Conservation (phyloP, 768 basidiomycete genomes). For the Boletus fagicola region DNA sequence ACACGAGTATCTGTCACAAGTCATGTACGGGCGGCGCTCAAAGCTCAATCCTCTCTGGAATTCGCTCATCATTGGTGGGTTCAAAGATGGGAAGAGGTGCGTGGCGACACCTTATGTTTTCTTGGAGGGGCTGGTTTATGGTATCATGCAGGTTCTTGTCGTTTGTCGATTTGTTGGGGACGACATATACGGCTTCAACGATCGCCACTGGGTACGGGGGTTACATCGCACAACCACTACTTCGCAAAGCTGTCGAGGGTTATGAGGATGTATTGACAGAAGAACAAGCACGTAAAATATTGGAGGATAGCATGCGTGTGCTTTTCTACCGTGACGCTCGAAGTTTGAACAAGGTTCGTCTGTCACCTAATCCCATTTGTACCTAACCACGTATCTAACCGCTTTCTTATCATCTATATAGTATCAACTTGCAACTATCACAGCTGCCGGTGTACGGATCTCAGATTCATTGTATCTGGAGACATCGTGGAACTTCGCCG, state of each 20-base stretch:
- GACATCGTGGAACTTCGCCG: slow-evolving; percentile 91
- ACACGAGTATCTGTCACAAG: slow-evolving; percentile 85
- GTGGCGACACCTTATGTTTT: slow-evolving; percentile 16
- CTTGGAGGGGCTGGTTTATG: not conserved
- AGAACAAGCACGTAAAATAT: slow-evolving; percentile 71
- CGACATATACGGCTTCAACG: slow-evolving; percentile 90
- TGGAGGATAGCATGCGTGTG: slow-evolving; percentile 87
- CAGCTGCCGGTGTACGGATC: slow-evolving; percentile 69
- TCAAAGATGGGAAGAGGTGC: slow-evolving; percentile 79
- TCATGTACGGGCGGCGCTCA: slow-evolving; percentile 86
- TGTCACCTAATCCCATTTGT: not conserved
- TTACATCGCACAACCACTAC: slow-evolving; percentile 88
- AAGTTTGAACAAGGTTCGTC: slow-evolving; percentile 86
- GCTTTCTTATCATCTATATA: slow-evolving; percentile 32
- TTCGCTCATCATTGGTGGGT: slow-evolving; percentile 86
- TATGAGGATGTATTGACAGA: slow-evolving; percentile 71
- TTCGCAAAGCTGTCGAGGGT: slow-evolving; percentile 89
- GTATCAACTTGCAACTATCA: slow-evolving; percentile 96
- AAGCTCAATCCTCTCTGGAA: slow-evolving; percentile 98
- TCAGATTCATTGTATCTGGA: slow-evolving; percentile 73
- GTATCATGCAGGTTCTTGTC: slow-evolving; percentile 71
- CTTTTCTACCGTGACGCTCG: slow-evolving; percentile 96
- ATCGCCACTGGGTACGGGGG: slow-evolving; percentile 94
- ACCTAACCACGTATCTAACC: not conserved
- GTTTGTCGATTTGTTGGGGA: slow-evolving; percentile 94